These are phyloP conservation scores for Colletotrichum nymphaeae DNA, from an alignment of 2,329 filamentous ascomycete species.

Conservation along the genomic window DNA sequence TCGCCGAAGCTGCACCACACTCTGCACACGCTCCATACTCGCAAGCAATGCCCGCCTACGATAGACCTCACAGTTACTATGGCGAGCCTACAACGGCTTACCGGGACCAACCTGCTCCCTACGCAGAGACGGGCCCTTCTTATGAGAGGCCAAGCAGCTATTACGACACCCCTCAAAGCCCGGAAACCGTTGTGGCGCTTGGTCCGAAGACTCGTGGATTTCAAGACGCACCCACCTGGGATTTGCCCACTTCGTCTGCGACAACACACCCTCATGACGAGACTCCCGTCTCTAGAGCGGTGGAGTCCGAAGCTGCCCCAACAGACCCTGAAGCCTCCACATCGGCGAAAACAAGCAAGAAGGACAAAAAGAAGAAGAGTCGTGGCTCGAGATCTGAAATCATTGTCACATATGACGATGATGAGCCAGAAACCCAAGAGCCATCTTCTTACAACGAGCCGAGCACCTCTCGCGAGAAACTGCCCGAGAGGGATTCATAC, in stretches of 20 bases:
- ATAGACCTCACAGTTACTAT: conserved; percentile 1
- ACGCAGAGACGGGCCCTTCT: not conserved
- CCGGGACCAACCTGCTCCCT: not conserved
- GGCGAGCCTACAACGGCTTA: not conserved
- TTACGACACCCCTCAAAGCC: conserved; percentile 12
- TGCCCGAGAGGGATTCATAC: conserved; percentile 22
- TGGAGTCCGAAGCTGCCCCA: conserved; percentile 1
- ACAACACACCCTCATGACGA: not conserved
- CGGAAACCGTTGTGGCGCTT: conserved; percentile 27
- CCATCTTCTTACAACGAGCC: not conserved
- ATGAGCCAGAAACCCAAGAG: conserved; percentile 33
- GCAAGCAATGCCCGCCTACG: not conserved
- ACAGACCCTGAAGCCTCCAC: conserved; percentile 39
- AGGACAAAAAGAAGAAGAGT: conserved; percentile 55
- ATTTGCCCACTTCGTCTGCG: conserved; percentile 2
- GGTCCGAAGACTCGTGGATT: conserved; percentile 10
- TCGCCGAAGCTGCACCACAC: not conserved
- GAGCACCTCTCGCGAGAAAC: not conserved
- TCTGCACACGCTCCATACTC: not conserved
- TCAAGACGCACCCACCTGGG: conserved; percentile 13
- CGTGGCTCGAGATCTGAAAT: conserved; percentile 45
- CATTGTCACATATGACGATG: conserved; percentile 42
- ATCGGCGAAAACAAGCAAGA: conserved; percentile 44
- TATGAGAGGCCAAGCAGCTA: conserved; percentile 6
- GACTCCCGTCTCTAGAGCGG: not conserved